A percentile compares a stretch with the other conserved stretches of the same genome.
These are phyloP conservation scores for Colletotrichum truncatum DNA, from an alignment of 2,329 filamentous ascomycete genomes.

Conservation along the genomic window DNA sequence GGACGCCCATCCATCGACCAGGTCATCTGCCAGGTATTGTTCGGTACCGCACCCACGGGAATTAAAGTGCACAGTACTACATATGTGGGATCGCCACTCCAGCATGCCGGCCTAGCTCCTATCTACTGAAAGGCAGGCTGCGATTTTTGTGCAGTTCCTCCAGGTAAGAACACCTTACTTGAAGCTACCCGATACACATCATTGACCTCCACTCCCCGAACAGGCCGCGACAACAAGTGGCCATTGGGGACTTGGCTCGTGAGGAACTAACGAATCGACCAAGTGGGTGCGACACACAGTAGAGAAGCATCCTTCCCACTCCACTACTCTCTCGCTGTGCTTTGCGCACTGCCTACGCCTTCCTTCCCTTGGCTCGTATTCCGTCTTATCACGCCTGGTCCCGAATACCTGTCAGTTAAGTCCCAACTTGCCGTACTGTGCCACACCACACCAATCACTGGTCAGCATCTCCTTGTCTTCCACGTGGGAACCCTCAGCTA, in stretches of 20 bases:
- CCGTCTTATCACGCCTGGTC: neutral
- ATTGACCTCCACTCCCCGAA: slow-evolving; percentile 7
- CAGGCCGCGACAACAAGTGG: neutral
- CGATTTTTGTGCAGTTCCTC: neutral
- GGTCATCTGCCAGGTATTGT: neutral
- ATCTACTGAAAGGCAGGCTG: neutral
- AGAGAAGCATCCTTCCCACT: slow-evolving; percentile 11
- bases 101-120: neutral
- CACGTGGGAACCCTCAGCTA: slow-evolving; percentile 22
- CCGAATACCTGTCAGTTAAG: neutral
- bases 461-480: slow-evolving; percentile 21
- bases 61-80: neutral
- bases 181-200: slow-evolving; percentile 19
- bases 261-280: neutral
- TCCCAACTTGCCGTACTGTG: neutral
- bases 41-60: neutral
- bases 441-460: neutral
- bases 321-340: neutral
- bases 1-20: neutral
- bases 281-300: slow-evolving; percentile 10
- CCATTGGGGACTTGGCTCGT: neutral
- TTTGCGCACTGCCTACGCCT: neutral
- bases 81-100: neutral
- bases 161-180: slow-evolving; percentile 5
- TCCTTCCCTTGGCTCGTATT: neutral